Evolutionary conservation across 164 flowering plant genomes (phyloP), one percentile per base, ranked within the genome.

Genomic region (Sextonia rubra): DNA sequence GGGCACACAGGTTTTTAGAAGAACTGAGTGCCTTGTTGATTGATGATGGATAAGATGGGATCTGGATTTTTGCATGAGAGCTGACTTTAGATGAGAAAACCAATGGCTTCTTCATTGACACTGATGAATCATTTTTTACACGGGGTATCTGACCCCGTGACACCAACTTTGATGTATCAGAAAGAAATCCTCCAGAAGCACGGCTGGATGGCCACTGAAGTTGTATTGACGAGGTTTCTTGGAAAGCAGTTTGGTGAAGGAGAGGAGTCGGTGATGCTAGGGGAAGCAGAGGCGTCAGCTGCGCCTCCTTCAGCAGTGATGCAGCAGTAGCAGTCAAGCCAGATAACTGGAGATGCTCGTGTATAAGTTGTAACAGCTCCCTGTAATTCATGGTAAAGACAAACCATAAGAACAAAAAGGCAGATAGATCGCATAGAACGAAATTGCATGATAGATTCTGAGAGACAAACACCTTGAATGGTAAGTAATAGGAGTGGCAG

Each of bases 401-500:
- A 65, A 18, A 32, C 17, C 3, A 55, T 3, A 67, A 71, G 23
- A 55, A 55, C 22, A 37, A 52, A n/a, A 17, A 29, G 32, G 29
- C 24, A 65, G 14, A 32, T 12, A 12, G 20, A 52, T 29, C n/a
- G 7, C 0, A 12, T 64, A 9, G 44, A 15, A 47, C 9, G 4
- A 73, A 60, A 55, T 29, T 18, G 25, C 27, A 4, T 37, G 15
- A 65, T 20, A 23, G 3, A 27, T 37, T n/a, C 3, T 3, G 48
- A 1, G 58, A 65, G 61, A 20, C 11, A 65, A 49, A 56, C 83
- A 90, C 99, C 87, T 91, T 74, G 95, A 82, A 81, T 93, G 89
- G 69, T 93, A 96, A 60, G 95, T 84, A 58, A 96, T 92, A 63
- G 99, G 99, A 66, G 99, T 96, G 6, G 99, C 99, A 65, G 98